phyloP scores from a whole-genome alignment of 805 yeast species.

The Yarrowia hollandica region DNA sequence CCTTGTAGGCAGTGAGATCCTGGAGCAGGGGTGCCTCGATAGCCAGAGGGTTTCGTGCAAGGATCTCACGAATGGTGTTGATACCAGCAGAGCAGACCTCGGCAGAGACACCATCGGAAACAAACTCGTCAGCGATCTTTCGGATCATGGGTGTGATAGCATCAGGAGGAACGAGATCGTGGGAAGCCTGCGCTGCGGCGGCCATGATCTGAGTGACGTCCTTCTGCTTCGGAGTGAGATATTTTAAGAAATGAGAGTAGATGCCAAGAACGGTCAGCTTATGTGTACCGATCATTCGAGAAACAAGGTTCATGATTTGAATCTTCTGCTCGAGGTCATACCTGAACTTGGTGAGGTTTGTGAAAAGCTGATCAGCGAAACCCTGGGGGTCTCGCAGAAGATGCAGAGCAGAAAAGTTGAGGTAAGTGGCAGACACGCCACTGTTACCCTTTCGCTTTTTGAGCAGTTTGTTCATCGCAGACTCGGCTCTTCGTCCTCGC shows the following conservation, averaged over 20 bases:
- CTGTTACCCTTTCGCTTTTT: slow-evolving; percentile 53
- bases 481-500: slow-evolving; percentile 75
- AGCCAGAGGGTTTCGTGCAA: slow-evolving; percentile 91
- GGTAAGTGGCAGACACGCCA: slow-evolving; percentile 61
- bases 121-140: slow-evolving; percentile 95
- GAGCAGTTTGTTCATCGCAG: slow-evolving; percentile 67
- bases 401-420: slow-evolving; percentile 94
- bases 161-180: slow-evolving; percentile 97
- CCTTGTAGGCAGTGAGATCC: slow-evolving; percentile 86
- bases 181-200: slow-evolving; percentile 94
- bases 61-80: slow-evolving; percentile 90
- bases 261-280: slow-evolving; percentile 87
- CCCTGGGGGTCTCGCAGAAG: slow-evolving; percentile 96
- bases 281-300: slow-evolving; percentile 91
- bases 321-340: slow-evolving; percentile 87
- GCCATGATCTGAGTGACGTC: slow-evolving; percentile 97
- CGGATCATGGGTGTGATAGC: slow-evolving; percentile 74
- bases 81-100: slow-evolving; percentile 98
- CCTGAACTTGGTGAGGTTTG: slow-evolving; percentile 69
- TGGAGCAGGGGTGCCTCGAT: slow-evolving; percentile 85
- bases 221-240: slow-evolving; percentile 88
- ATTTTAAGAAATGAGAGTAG: slow-evolving; percentile 84
- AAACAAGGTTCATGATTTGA: slow-evolving; percentile 78
- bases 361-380: slow-evolving; percentile 83
- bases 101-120: slow-evolving; percentile 96